A percentile compares a stretch with the other conserved stretches of the same genome.
These are phyloP conservation scores for Apiotrichum montevideense DNA, from an alignment of 1,284 basidiomycete genomes.

Conservation along the genomic window DNA sequence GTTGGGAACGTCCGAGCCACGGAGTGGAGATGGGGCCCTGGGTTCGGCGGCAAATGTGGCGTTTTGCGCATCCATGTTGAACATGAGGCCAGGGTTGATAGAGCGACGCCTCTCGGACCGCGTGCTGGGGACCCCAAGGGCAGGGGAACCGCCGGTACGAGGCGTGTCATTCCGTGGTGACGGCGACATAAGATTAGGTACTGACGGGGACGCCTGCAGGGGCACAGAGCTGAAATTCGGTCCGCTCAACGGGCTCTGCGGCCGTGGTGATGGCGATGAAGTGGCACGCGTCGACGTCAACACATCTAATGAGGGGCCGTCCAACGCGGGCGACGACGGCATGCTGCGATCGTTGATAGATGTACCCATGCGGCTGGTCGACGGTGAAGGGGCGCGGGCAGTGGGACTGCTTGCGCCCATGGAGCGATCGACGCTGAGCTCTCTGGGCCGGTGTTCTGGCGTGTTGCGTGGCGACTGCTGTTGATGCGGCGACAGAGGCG, in stretches of 20 bases:
- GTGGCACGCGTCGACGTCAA: not conserved
- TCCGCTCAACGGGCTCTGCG: not conserved
- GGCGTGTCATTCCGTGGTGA: conserved; percentile 1
- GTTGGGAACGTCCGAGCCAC: conserved; percentile 5
- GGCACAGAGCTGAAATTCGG: not conserved
- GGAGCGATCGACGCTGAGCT: not conserved
- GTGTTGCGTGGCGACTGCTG: not conserved
- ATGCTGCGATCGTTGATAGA: not conserved
- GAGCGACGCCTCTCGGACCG: conserved; percentile 43
- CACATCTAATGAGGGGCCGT: not conserved
- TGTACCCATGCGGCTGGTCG: not conserved
- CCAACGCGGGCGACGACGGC: conserved; percentile 1
- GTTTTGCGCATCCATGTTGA: conserved; percentile 39
- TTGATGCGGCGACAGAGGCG: not conserved
- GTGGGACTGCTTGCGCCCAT: conserved; percentile 1
- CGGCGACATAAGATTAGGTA: not conserved
- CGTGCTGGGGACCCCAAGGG: conserved; percentile 32
- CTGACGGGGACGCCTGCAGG: not conserved
- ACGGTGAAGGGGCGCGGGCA: not conserved
- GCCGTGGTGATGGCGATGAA: not conserved
- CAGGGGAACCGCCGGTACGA: conserved; percentile 10
- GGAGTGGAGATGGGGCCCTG: conserved; percentile 43
- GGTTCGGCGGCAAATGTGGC: conserved; percentile 33
- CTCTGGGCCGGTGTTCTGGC: not conserved
- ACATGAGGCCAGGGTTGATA: conserved; percentile 46